Conservation (phyloP, 306 rosid genomes). For the Leucaena leucocephala region DNA sequence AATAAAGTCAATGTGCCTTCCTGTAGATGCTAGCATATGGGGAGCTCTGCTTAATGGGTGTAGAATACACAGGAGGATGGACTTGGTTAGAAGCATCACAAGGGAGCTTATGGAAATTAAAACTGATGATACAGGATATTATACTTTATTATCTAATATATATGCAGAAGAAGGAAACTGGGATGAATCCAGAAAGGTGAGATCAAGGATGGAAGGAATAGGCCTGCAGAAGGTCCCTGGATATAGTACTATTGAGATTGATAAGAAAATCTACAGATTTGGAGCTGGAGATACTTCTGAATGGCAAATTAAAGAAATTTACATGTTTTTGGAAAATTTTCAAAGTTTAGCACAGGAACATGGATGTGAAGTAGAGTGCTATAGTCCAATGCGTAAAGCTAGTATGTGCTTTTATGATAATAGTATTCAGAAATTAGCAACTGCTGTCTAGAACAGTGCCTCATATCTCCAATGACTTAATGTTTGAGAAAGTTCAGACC, state of each 20-base stretch:
- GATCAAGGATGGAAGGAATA: conserved; percentile 65
- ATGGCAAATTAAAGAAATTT: conserved; percentile 54
- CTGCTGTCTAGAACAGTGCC: conserved; percentile 27
- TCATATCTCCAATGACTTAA: background rate
- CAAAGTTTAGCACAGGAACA: conserved; percentile 56
- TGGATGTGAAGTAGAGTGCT: conserved; percentile 45
- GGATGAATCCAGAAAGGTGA: conserved; percentile 77
- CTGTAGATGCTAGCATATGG: conserved; percentile 81
- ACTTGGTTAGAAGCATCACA: conserved; percentile 57
- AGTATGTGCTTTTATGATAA: conserved; percentile 27
- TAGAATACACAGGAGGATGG: conserved; percentile 73
- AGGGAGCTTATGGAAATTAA: conserved; percentile 50
- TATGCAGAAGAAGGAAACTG: conserved; percentile 86
- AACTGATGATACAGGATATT: conserved; percentile 86
- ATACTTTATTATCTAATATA: conserved; percentile 82
- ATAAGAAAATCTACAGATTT: conserved; percentile 63
- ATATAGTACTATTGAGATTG: conserved; percentile 73
- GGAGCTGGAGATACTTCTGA: conserved; percentile 73
- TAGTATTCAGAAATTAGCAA: conserved; percentile 23
- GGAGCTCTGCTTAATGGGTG: conserved; percentile 88
- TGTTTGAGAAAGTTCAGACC: background rate
- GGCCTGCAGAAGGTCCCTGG: conserved; percentile 90
- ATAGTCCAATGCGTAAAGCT: conserved; percentile 31
- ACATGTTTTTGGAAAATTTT: conserved; percentile 47
- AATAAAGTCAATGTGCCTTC: conserved; percentile 56